A percentile compares a stretch with the other conserved stretches of the same genome.
phyloP scores from a whole-genome alignment of 2,329 filamentous ascomycete species.

The Phialocephala subalpina region DNA sequence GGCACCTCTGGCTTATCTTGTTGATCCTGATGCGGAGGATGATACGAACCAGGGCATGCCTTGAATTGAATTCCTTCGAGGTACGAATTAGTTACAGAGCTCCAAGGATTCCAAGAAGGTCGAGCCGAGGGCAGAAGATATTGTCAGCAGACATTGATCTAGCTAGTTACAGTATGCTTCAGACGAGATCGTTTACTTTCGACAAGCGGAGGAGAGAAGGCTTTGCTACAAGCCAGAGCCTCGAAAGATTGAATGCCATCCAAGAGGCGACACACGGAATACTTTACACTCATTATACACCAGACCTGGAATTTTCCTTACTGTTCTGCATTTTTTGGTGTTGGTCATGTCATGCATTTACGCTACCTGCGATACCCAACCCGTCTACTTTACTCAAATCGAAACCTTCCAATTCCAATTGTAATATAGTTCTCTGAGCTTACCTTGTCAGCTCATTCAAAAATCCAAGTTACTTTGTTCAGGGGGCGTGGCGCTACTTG shows the following conservation, averaged over 20 bases:
- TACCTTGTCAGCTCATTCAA: constrained; percentile 1
- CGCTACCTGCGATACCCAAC: background rate
- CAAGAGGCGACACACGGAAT: background rate
- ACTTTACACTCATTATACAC: background rate
- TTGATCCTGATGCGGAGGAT: constrained; percentile 40
- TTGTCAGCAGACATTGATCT: background rate
- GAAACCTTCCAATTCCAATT: background rate
- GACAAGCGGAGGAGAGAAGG: background rate
- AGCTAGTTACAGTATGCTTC: background rate
- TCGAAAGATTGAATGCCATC: background rate
- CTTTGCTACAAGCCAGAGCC: background rate
- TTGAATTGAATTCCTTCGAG: constrained; percentile 19
- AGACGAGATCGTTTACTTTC: background rate
- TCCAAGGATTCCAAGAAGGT: constrained; percentile 2
- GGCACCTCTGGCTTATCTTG: constrained; percentile 75
- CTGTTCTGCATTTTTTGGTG: constrained; percentile 6
- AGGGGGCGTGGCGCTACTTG: background rate
- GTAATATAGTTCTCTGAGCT: constrained; percentile 8
- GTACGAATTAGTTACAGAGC: background rate
- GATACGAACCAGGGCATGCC: constrained; percentile 33
- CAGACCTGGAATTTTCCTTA: background rate
- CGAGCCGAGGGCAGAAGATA: constrained; percentile 8
- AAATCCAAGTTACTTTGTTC: background rate
- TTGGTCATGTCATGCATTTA: constrained; percentile 1
- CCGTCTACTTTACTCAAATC: background rate